Conservation (phyloP, 352 stramenopile species). For the Globisporangium alternatum region DNA sequence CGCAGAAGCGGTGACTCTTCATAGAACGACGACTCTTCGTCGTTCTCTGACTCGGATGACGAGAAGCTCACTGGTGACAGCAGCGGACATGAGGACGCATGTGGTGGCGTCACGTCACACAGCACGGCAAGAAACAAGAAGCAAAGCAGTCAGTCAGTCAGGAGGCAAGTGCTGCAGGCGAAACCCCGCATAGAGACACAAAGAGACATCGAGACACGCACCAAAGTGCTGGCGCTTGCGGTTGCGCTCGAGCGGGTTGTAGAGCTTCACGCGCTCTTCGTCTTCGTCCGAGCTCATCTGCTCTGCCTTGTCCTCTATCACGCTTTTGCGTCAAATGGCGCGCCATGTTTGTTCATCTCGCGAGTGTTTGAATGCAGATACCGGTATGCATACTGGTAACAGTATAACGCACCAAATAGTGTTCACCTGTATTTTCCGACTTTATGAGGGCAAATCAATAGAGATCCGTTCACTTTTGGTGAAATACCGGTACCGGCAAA, state of each 20-base stretch:
- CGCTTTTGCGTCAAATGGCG: too few relatives aligned
- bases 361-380: too few relatives aligned
- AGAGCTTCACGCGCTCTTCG: constrained; percentile 60
- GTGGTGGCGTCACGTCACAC: not conserved
- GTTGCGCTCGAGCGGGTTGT: constrained; percentile 65
- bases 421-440: too few relatives aligned
- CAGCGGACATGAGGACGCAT: not conserved
- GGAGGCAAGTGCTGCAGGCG: not conserved
- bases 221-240: constrained; percentile 64
- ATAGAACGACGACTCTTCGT: constrained; percentile 19
- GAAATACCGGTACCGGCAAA: too few relatives aligned
- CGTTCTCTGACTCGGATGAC: constrained; percentile 39
- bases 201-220: constrained; percentile 11
- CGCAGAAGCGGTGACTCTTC: constrained; percentile 20
- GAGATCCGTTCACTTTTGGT: too few relatives aligned
- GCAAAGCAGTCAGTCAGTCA: not conserved
- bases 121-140: not conserved
- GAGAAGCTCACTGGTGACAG: constrained; percentile 28
- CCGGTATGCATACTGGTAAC: too few relatives aligned
- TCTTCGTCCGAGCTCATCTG: constrained; percentile 55
- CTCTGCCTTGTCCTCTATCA: not conserved
- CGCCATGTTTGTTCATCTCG: too few relatives aligned
- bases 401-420: too few relatives aligned
- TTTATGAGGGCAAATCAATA: too few relatives aligned
- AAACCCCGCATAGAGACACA: not conserved